Percentiles rank a stretch among this genome's conserved stretches.
These are phyloP conservation scores for Kodamaea alishanica DNA, from an alignment of 1,139 yeast genomes.

Conservation along the genomic window DNA sequence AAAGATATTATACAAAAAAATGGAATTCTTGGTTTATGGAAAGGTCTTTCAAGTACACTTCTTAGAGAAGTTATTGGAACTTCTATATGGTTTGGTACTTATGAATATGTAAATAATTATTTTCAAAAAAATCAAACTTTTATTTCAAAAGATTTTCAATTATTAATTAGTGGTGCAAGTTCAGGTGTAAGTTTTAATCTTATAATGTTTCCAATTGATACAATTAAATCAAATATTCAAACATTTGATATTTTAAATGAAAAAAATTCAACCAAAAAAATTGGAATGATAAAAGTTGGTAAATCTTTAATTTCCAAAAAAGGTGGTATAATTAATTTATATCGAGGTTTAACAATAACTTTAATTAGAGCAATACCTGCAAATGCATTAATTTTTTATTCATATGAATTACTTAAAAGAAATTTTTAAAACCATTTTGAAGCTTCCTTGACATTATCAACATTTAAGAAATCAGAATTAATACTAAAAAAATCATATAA, in stretches of 20 bases:
- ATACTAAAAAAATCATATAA: conserved; percentile 23
- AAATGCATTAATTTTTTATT: conserved; percentile 78
- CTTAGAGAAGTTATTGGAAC: conserved; percentile 86
- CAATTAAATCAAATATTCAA: conserved; percentile 84
- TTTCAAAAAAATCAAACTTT: conserved; percentile 28
- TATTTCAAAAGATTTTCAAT: conserved; percentile 41
- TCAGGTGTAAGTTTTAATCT: conserved; percentile 84
- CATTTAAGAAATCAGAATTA: conserved; percentile 40
- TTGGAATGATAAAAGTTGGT: conserved; percentile 12
- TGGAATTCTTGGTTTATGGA: conserved; percentile 67
- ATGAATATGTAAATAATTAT: conserved; percentile 52
- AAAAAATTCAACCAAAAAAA: neutral
- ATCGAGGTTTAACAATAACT: conserved; percentile 84
- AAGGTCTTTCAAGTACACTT: conserved; percentile 82
- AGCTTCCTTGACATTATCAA: conserved; percentile 33
- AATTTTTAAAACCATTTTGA: conserved; percentile 25
- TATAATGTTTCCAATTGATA: conserved; percentile 84
- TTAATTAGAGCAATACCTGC: conserved; percentile 82
- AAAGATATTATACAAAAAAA: conserved; percentile 33
- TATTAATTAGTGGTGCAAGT: conserved; percentile 73
- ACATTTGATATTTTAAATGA: conserved; percentile 41
- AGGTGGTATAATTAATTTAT: conserved; percentile 67
- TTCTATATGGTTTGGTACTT: conserved; percentile 91
- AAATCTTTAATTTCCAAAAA: conserved; percentile 31
- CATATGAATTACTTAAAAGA: conserved; percentile 65